Conservation (phyloP, 768 basidiomycete species). For the Pleurotus tuoliensis region DNA sequence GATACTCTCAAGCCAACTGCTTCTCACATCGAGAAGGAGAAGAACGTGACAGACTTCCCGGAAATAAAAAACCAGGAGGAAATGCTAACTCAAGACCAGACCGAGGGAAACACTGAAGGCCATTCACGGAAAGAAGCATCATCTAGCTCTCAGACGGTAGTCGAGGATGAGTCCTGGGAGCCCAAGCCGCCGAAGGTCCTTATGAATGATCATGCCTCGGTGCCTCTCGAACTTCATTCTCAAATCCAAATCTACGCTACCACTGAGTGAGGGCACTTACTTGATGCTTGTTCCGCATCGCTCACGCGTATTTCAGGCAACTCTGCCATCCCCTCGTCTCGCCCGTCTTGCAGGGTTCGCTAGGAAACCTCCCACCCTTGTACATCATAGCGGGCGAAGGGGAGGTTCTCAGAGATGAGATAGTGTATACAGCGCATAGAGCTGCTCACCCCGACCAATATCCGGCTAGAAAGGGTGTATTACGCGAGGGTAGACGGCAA, state of each 20-base stretch:
- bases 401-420: conserved; percentile 76
- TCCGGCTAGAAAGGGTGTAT: conserved; percentile 52
- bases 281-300: not conserved
- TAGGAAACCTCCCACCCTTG: conserved; percentile 74
- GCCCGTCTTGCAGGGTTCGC: conserved; percentile 65
- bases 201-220: conserved; percentile 40
- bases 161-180: conserved; percentile 36
- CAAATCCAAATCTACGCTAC: conserved; percentile 80
- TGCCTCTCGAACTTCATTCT: conserved; percentile 46
- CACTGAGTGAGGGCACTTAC: conserved; percentile 48
- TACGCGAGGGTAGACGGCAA: conserved; percentile 42
- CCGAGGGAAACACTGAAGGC: not conserved
- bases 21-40: conserved; percentile 21
- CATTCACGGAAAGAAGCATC: not conserved
- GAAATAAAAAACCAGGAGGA: conserved; percentile 25
- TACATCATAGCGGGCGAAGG: conserved; percentile 71
- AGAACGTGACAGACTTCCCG: conserved; percentile 8
- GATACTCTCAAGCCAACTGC: conserved; percentile 39
- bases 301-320: conserved; percentile 31
- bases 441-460: conserved; percentile 69
- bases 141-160: not conserved
- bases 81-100: conserved; percentile 18
- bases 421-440: conserved; percentile 74
- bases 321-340: conserved; percentile 70
- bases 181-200: conserved; percentile 55